Evolutionary conservation across 2,329 filamentous ascomycete genomes (phyloP).

Genomic region (Tympanopsis confertula): DNA sequence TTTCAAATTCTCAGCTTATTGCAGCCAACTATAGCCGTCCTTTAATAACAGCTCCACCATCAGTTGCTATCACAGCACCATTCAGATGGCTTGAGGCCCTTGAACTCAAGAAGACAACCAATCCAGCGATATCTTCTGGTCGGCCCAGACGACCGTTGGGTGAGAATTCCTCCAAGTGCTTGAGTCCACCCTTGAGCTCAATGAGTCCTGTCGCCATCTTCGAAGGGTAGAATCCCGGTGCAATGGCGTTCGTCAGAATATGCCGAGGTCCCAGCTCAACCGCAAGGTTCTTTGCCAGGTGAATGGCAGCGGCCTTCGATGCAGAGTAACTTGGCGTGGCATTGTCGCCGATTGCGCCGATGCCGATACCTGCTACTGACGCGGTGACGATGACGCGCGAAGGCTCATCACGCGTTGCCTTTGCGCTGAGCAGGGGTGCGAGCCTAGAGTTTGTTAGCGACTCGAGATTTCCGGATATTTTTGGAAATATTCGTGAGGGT

Average conservation of each 20-base stretch:
- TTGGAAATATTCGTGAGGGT: background rate
- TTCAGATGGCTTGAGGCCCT: slow-evolving; percentile 62
- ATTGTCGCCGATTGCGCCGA: slow-evolving; percentile 61
- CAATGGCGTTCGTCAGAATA: slow-evolving; percentile 61
- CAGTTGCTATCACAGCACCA: slow-evolving; percentile 56
- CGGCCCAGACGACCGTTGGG: slow-evolving; percentile 57
- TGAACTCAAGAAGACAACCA: slow-evolving; percentile 62
- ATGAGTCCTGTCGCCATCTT: slow-evolving; percentile 68
- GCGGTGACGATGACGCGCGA: slow-evolving; percentile 75
- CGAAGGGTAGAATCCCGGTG: slow-evolving; percentile 50
- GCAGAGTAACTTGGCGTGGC: slow-evolving; percentile 76
- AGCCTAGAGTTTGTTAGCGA: no score
- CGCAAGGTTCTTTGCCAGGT: slow-evolving; percentile 73
- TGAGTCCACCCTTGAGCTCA: slow-evolving; percentile 55
- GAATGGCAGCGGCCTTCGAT: slow-evolving; percentile 78
- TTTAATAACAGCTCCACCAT: slow-evolving; percentile 42
- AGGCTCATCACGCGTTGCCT: slow-evolving; percentile 53
- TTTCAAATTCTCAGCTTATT: no score
- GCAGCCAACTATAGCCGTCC: background rate
- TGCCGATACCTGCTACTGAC: slow-evolving; percentile 66
- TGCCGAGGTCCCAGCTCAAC: slow-evolving; percentile 73
- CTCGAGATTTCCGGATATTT: no score
- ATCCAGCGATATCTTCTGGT: slow-evolving; percentile 69
- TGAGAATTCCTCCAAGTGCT: slow-evolving; percentile 44
- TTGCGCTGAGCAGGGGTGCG: slow-evolving; percentile 60